These are phyloP conservation scores for Zoysia japonica DNA, from an alignment of 176 grass and related monocot genomes.

Conservation along the genomic window DNA sequence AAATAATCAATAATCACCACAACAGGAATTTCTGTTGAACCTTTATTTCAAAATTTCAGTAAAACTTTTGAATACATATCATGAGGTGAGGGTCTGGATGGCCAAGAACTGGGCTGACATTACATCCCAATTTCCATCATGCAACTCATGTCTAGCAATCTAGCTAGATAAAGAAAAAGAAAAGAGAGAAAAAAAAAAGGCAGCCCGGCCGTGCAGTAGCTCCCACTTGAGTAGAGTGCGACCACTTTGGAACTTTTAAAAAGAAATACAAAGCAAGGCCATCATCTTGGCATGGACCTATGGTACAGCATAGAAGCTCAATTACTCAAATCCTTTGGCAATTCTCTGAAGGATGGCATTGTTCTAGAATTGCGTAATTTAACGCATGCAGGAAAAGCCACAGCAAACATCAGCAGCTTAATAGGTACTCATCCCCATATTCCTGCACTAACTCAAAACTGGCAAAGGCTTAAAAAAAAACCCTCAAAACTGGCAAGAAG, in stretches of 20 bases:
- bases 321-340: conserved; percentile 30
- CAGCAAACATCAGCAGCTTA: conserved; percentile 41
- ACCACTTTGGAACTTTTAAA: no score
- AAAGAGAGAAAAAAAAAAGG: no score
- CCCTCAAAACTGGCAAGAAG: conserved; percentile 61
- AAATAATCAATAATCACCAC: conserved; percentile 35
- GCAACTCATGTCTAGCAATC: conserved; percentile 41
- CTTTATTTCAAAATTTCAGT: conserved; percentile 56
- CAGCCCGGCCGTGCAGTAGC: no score
- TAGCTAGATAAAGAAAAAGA: conserved; percentile 32
- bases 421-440: conserved; percentile 32
- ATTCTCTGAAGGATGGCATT: conserved; percentile 48
- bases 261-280: conserved; percentile 47
- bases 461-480: no score
- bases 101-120: conserved; percentile 41
- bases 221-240: no score
- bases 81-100: conserved; percentile 36
- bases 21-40: conserved; percentile 33
- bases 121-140: conserved; percentile 44
- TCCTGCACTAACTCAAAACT: conserved; percentile 66
- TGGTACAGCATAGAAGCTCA: conserved; percentile 23
- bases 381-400: conserved; percentile 40
- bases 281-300: conserved; percentile 50
- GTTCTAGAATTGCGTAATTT: conserved; percentile 43
- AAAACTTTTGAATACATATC: conserved; percentile 45